phyloP scores from a whole-genome alignment of 225 moss, liverwort and hornwort genomes.

The Lunularia cruciata region DNA sequence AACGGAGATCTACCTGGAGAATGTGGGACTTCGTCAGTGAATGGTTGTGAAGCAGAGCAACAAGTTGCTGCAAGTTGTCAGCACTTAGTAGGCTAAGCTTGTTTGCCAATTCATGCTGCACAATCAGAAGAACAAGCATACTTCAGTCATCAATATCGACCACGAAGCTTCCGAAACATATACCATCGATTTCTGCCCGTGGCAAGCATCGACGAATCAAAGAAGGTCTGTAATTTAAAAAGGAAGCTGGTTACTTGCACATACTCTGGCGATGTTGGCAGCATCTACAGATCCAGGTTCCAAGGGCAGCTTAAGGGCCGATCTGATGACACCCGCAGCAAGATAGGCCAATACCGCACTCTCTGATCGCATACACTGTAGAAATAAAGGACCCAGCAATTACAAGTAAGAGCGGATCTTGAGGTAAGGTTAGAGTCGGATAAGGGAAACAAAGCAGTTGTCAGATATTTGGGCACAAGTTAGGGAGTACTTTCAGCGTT shows the following conservation, averaged over 20 bases:
- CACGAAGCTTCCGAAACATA: too few species aligned
- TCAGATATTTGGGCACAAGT: background rate
- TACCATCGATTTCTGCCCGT: too few species aligned
- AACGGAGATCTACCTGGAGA: constrained; percentile 56
- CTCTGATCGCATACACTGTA: constrained; percentile 94
- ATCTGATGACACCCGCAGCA: constrained; percentile 67
- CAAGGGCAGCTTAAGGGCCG: constrained; percentile 66
- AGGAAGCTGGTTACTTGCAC: background rate
- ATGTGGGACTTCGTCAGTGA: constrained; percentile 53
- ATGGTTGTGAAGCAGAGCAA: constrained; percentile 71
- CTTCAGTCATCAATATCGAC: too few species aligned
- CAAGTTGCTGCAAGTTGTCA: constrained; percentile 76
- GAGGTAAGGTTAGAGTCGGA: too few species aligned
- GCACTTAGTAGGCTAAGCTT: constrained; percentile 68
- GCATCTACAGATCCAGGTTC: constrained; percentile 63
- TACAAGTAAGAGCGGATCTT: too few species aligned
- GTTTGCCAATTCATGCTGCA: constrained; percentile 87
- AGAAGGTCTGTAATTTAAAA: too few species aligned
- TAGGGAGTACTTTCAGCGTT: background rate
- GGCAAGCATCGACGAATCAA: too few species aligned
- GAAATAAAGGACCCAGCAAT: constrained; percentile 6
- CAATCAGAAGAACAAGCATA: constrained; percentile 13
- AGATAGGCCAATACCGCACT: constrained; percentile 84
- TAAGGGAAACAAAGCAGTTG: too few species aligned
- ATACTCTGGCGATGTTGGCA: constrained; percentile 63